These are phyloP conservation scores for Cladosporium austrohemisphaericum DNA, from an alignment of 2,329 filamentous ascomycete species.

Conservation along the genomic window DNA sequence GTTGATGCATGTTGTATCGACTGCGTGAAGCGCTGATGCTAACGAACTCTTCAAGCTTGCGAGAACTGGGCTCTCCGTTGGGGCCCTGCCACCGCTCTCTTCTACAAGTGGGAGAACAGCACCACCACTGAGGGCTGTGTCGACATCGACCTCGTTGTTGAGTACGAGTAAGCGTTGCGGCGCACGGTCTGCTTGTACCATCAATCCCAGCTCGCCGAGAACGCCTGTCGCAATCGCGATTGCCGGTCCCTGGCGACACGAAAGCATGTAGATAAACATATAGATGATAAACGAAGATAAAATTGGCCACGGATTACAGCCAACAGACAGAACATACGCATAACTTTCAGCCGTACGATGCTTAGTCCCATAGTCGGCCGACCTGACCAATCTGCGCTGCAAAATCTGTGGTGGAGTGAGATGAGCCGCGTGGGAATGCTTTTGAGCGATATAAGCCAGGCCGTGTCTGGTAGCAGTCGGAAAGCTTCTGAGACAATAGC, in stretches of 20 bases:
- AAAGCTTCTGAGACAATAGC: no score
- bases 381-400: no score
- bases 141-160: constrained; percentile 14
- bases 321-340: no score
- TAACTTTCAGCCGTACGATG: no score
- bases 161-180: constrained; percentile 8
- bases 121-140: constrained; percentile 15
- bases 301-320: background rate
- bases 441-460: no score
- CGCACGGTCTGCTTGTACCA: background rate
- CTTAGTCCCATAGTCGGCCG: no score
- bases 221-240: no score
- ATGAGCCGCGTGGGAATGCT: no score
- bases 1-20: background rate
- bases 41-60: background rate
- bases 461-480: no score
- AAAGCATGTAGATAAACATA: background rate
- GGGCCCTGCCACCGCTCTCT: constrained; percentile 17
- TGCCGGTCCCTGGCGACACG: background rate
- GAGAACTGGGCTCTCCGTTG: constrained; percentile 15
- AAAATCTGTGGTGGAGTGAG: no score
- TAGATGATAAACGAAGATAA: background rate
- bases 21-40: background rate
- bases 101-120: constrained; percentile 15
- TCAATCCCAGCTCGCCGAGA: no score